Evolutionary conservation across 1,139 yeast genomes (phyloP).

Genomic region (Maudiozyma humilis): DNA sequence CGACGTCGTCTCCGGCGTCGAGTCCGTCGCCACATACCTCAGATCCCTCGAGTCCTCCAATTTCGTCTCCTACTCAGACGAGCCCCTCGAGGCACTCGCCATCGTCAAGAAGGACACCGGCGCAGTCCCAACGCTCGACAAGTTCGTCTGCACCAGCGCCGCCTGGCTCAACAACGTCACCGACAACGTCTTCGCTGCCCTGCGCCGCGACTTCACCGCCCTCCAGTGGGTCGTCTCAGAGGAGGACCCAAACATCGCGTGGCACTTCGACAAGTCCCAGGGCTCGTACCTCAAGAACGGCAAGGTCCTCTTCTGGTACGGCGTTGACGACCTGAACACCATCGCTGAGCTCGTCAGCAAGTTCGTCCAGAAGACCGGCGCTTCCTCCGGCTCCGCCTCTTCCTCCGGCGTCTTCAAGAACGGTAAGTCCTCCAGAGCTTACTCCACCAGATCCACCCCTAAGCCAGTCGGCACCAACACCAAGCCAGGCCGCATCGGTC

Average conservation of each 20-base stretch:
- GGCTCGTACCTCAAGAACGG: constrained; percentile 92
- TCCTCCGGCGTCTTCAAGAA: constrained; percentile 22
- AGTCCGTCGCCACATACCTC: constrained; percentile 76
- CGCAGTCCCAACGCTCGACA: constrained; percentile 65
- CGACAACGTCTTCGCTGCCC: constrained; percentile 82
- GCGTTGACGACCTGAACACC: constrained; percentile 56
- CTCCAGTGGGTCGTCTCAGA: constrained; percentile 88
- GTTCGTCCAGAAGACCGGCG: constrained; percentile 39
- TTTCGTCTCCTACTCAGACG: constrained; percentile 87
- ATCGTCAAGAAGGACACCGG: constrained; percentile 48
- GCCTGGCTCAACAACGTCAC: constrained; percentile 98
- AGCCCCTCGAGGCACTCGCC: constrained; percentile 89
- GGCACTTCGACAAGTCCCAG: constrained; percentile 89
- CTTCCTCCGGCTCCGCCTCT: constrained; percentile 13
- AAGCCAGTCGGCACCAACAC: constrained; percentile 63
- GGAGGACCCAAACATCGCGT: constrained; percentile 80
- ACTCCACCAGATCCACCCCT: constrained; percentile 48
- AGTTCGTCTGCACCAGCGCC: constrained; percentile 75
- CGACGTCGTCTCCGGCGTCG: constrained; percentile 60
- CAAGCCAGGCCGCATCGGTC: constrained; percentile 63
- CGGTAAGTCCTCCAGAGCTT: constrained; percentile 29
- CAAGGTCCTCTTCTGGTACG: constrained; percentile 90
- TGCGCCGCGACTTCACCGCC: constrained; percentile 62
- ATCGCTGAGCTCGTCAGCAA: constrained; percentile 58
- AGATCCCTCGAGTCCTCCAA: constrained; percentile 53